A percentile compares a stretch with the other conserved stretches of the same genome.
phyloP scores from a whole-genome alignment of 2,329 filamentous ascomycete genomes.

The Macroventuria anomochaeta region DNA sequence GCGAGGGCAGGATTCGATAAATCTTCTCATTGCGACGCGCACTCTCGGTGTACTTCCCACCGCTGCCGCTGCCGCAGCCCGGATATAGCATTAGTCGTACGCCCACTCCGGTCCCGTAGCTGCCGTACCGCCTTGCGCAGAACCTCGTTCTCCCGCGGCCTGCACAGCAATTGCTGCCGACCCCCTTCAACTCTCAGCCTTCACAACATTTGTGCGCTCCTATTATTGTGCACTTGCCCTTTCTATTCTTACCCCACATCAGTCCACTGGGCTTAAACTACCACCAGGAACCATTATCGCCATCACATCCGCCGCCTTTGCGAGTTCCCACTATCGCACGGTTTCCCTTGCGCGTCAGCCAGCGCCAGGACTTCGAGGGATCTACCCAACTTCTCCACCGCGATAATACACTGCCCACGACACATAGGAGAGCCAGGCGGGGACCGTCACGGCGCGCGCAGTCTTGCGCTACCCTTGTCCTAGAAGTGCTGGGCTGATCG shows the following conservation, averaged over 20 bases:
- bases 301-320: background rate
- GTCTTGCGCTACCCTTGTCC: background rate
- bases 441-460: background rate
- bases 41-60: background rate
- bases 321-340: background rate
- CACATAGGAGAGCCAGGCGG: background rate
- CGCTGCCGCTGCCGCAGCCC: background rate
- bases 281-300: background rate
- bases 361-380: background rate
- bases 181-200: constrained; percentile 10
- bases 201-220: constrained; percentile 1
- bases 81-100: constrained; percentile 11
- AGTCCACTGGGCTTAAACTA: background rate
- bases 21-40: constrained; percentile 4
- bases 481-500: constrained; percentile 1
- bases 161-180: constrained; percentile 14
- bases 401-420: background rate
- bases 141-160: constrained; percentile 11
- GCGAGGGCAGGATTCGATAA: constrained; percentile 11
- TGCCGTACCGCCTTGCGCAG: constrained; percentile 14
- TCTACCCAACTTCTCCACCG: background rate
- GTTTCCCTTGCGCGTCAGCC: constrained; percentile 1
- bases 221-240: background rate
- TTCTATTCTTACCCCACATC: background rate
- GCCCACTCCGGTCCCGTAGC: constrained; percentile 6